A percentile compares a stretch with the other conserved stretches of the same genome.
Evolutionary conservation across 2,329 filamentous ascomycete species (phyloP).

Genomic region (Scedosporium boydii): DNA sequence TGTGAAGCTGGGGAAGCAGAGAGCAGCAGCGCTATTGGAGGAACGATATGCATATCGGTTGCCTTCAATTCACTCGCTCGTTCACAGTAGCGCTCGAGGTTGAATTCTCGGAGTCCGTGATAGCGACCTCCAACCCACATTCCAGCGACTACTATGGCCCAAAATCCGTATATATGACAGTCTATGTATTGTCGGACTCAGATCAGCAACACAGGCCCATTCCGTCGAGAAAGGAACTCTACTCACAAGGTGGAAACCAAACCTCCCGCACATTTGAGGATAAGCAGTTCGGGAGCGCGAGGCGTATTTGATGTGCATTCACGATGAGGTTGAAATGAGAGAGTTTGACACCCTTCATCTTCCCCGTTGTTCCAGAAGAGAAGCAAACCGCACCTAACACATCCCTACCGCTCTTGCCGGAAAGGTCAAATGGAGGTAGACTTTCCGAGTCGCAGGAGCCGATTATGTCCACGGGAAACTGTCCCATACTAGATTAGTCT

Average conservation of each 20-base stretch:
- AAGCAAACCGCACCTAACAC: neutral
- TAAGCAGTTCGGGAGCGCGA: neutral
- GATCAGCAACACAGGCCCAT: too few species aligned
- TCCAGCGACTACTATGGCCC: neutral
- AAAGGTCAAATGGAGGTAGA: neutral
- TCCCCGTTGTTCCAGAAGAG: neutral
- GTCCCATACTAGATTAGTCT: too few species aligned
- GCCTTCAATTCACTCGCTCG: neutral
- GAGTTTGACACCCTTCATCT: slow-evolving; percentile 2
- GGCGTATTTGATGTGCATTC: neutral
- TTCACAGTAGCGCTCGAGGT: neutral
- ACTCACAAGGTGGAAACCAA: slow-evolving; percentile 1
- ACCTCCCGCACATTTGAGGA: neutral
- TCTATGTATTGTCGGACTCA: neutral
- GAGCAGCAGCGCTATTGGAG: neutral
- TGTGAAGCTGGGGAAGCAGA: neutral
- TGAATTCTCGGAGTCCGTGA: neutral
- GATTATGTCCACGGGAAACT: neutral
- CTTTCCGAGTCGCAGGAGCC: neutral
- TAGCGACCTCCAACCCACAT: neutral
- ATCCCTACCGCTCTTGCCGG: neutral
- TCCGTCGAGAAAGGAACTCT: neutral
- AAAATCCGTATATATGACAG: slow-evolving; percentile 1
- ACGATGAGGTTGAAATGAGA: slow-evolving; percentile 1
- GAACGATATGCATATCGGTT: slow-evolving; percentile 3